Conservation (phyloP, 345 rosid genomes). For the Brassica rapa region DNA sequence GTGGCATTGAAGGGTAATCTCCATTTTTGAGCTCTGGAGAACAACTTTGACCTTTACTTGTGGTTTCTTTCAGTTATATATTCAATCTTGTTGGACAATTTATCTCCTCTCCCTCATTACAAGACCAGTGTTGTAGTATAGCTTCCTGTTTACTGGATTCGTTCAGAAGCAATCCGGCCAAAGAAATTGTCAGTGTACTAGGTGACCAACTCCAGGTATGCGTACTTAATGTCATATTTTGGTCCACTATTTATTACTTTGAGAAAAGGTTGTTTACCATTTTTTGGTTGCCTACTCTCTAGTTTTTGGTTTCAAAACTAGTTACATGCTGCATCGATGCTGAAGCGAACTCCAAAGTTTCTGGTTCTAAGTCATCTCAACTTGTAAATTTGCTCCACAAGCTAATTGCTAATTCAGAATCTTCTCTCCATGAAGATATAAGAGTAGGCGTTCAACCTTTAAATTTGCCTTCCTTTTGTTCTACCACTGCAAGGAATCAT, state of each 20-base stretch:
- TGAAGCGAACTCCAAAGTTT: conserved; percentile 47
- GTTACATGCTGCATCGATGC: conserved; percentile 71
- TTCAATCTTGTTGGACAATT: conserved; percentile 83
- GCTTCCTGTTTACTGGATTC: conserved; percentile 62
- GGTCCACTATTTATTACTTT: neutral
- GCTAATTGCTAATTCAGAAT: conserved; percentile 62
- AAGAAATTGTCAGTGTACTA: conserved; percentile 63
- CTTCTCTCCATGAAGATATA: conserved; percentile 68
- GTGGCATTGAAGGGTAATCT: conserved; percentile 11
- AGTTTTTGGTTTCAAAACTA: conserved; percentile 95
- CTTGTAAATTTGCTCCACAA: conserved; percentile 62
- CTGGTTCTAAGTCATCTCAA: conserved; percentile 55
- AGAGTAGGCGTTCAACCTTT: conserved; percentile 53
- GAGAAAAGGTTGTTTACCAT: neutral
- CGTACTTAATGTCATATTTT: conserved; percentile 10
- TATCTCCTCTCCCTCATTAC: conserved; percentile 62
- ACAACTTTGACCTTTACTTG: conserved; percentile 25
- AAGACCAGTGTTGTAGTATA: conserved; percentile 85
- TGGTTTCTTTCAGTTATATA: conserved; percentile 67
- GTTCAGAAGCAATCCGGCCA: conserved; percentile 59
- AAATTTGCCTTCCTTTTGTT: conserved; percentile 18
- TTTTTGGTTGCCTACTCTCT: conserved; percentile 26
- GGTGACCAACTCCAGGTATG: conserved; percentile 94
- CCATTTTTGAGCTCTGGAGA: neutral
- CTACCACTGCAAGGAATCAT: conserved; percentile 19